Evolutionary conservation across 306 rosid species (phyloP).

Genomic region (Quercus rubra): DNA sequence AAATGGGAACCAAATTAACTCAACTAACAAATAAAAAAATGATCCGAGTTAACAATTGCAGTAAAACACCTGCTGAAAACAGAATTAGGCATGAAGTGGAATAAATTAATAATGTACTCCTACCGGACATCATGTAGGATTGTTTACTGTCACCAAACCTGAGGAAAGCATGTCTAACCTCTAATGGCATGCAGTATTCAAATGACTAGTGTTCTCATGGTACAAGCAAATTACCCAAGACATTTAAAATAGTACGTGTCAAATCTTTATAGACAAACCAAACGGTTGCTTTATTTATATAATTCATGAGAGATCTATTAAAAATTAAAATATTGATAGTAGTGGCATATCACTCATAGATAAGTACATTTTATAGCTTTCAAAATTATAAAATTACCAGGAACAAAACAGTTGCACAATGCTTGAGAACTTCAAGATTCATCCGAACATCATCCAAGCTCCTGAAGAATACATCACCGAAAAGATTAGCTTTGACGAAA

Average conservation of each 20-base stretch:
- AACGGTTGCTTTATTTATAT: background rate
- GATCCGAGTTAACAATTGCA: background rate
- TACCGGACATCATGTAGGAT: background rate
- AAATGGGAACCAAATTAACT: background rate
- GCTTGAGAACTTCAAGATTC: conserved; percentile 93
- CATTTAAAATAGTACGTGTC: background rate
- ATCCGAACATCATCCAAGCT: conserved; percentile 96
- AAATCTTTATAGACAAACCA: background rate
- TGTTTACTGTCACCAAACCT: background rate
- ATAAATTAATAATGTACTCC: background rate
- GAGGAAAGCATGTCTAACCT: conserved; percentile 6
- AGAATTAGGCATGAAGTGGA: background rate
- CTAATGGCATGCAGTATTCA: background rate
- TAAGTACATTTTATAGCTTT: background rate
- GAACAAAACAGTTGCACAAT: conserved; percentile 80
- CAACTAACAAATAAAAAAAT: background rate
- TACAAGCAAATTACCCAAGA: background rate
- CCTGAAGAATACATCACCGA: conserved; percentile 42
- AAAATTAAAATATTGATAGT: background rate
- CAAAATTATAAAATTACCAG: conserved; percentile 52
- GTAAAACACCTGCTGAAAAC: background rate
- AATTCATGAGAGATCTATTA: background rate
- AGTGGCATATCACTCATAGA: background rate
- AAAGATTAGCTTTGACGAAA: conserved; percentile 24
- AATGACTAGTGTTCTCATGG: background rate